Evolutionary conservation across 2,329 filamentous ascomycete species (phyloP), one percentile per base, ranked within the genome.

Genomic region (Grosmannia huntii): DNA sequence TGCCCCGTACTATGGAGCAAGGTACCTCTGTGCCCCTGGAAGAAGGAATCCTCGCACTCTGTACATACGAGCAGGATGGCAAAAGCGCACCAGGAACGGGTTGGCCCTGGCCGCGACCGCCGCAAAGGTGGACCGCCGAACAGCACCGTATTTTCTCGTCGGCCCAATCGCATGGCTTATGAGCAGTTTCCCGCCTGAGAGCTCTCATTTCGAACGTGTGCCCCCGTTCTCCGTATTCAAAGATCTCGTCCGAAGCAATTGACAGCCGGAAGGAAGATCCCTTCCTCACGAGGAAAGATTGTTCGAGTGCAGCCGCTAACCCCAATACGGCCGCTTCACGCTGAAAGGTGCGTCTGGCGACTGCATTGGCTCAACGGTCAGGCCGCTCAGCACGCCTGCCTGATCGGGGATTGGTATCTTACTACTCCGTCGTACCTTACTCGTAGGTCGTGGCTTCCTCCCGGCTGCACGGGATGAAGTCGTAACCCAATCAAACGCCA

Each of bases 51-150:
- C 31, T 33, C 31, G 31, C 9, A 33, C 31, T 33, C 7, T 7
- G 4, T 28, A 7, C 27, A 28, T 28, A 28, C 27, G 27, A 28
- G 27, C 27, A 28, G 7, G 27, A 38, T 14, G 46, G 46, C n/a
- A 25, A 25, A 49, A 25, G 6, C 25, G 14, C 14, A 7, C 16
- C 14, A 50, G 31, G 28, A 41, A 41, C 56, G 56, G 56, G 56
- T 52, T 57, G 56, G 56, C 56, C 56, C 56, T 57, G 56, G 19
- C 56, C 56, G 56, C 31, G 33, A 31, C 19, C 44, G 19, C 10
- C 27, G n/a, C 19, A 12, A 21, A 14, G n/a, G 51, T 38, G n/a
- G 31, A 21, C 44, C 25, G 44, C 46, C 53, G 49, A 55, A 48
- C 27, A 5, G 41, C 21, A 44, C 21, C 23, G 53, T 44, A 7